Evolutionary conservation across 2,329 filamentous ascomycete genomes (phyloP).

Genomic region (Aureobasidium subglaciale): DNA sequence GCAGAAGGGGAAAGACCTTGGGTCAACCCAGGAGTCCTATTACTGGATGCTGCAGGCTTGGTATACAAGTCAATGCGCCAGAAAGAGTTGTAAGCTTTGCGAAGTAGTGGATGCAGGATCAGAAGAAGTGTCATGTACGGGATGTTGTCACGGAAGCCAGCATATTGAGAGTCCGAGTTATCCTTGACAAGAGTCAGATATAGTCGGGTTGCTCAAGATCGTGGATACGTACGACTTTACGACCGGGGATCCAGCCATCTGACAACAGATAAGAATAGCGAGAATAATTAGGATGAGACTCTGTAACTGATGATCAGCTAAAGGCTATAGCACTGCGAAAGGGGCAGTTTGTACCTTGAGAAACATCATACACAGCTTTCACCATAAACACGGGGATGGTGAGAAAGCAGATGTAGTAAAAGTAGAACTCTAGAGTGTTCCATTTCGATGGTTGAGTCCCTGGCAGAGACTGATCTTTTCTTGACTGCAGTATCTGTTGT

Average conservation of each 20-base stretch:
- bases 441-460: slow-evolving; percentile 62
- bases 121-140: slow-evolving; percentile 71
- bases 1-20: slow-evolving; percentile 38
- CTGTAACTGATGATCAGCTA: slow-evolving; percentile 38
- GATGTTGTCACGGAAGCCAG: slow-evolving; percentile 75
- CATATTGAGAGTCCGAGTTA: slow-evolving; percentile 82
- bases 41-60: slow-evolving; percentile 32
- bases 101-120: slow-evolving; percentile 69
- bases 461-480: slow-evolving; percentile 23
- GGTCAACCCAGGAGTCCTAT: slow-evolving; percentile 28
- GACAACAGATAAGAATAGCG: slow-evolving; percentile 66
- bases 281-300: slow-evolving; percentile 70
- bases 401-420: slow-evolving; percentile 74
- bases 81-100: slow-evolving; percentile 60
- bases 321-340: slow-evolving; percentile 23
- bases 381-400: slow-evolving; percentile 75
- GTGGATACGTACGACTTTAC: slow-evolving; percentile 64
- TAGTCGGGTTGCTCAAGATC: not conserved
- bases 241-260: slow-evolving; percentile 84
- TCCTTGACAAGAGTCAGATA: slow-evolving; percentile 50
- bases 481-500: slow-evolving; percentile 25
- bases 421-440: slow-evolving; percentile 76
- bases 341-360: slow-evolving; percentile 52
- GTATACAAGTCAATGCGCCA: slow-evolving; percentile 39
- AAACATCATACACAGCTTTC: slow-evolving; percentile 80